Conservation (phyloP, 345 rosid genomes). For the Isatis tinctoria region DNA sequence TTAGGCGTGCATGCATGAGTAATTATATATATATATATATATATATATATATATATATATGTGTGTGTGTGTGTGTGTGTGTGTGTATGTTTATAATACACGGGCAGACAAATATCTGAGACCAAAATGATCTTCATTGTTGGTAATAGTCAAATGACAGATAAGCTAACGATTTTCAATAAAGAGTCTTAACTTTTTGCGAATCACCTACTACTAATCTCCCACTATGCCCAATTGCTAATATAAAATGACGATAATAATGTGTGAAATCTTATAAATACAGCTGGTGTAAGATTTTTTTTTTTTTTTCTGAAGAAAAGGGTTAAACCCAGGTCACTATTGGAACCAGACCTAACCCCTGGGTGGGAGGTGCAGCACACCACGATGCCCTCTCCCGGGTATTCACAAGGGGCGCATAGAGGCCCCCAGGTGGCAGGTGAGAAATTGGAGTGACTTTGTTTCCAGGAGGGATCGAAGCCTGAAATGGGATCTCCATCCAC, state of each 20-base stretch:
- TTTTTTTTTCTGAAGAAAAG: no score
- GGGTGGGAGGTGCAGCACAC: no score
- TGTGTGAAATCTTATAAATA: background rate
- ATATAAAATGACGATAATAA: constrained; percentile 14
- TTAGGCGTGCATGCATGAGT: constrained; percentile 12
- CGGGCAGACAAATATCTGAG: constrained; percentile 20
- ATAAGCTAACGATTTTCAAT: constrained; percentile 20
- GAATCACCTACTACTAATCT: constrained; percentile 26
- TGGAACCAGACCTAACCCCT: no score
- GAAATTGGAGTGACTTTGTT: no score
- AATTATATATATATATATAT: background rate
- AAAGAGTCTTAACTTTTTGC: constrained; percentile 9
- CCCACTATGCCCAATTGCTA: constrained; percentile 27
- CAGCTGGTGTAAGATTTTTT: background rate
- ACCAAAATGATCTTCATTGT: constrained; percentile 14
- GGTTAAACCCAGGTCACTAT: no score
- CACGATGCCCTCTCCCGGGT: no score
- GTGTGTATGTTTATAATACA: background rate
- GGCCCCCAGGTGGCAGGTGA: no score
- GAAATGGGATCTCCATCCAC: no score
- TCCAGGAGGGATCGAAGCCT: no score
- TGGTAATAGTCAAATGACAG: constrained; percentile 23
- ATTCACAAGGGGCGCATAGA: no score
- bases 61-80: background rate
- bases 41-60: background rate